Evolutionary conservation across 768 basidiomycete species (phyloP), one percentile per base, ranked within the genome.

Genomic region (Termitomyces sp.): DNA sequence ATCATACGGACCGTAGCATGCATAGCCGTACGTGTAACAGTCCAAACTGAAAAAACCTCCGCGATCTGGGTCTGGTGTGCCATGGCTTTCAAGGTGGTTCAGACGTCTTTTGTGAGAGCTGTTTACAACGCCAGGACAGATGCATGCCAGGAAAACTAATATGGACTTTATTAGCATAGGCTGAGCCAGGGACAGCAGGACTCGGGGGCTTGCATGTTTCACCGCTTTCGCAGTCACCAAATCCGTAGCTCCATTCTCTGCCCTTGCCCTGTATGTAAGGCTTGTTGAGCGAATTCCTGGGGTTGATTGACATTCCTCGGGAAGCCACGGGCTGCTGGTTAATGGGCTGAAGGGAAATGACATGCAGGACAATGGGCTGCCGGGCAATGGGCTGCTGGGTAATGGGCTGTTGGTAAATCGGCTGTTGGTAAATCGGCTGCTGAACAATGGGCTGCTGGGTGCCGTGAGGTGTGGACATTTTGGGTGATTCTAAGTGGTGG

Each of bases 121-220:
- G 56, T 76, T 75, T 12, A 72, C 64, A 33, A 76, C 63, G 60
- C 76, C 78, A 14, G 78, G 75, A 61, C 67, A 75, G 61, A 64
- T 76, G 49, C 68, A 73, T 2, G 77, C 64, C 36, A 67, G 55
- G 26, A 64, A 58, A 59, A 64, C 73, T 75, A 61, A 59, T 28
- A 33, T n/a, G 23, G 41, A 40, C 44, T 26, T 52, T n/a, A 44
- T 56, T 20, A 40, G 13, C 5, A 26, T 47, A 35, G 46, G 44
- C 6, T 13, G 18, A 53, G 36, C 4, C 12, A 43, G 32, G 26
- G 32, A 9, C 2, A 32, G 13, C 26, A 41, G 41, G 30, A 30
- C 4, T 30, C 30, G 6, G 30, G 23, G n/a, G 61, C 66, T 43
- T 59, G 68, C 72, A 71, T 40, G 68, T 68, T 16, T 58, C 60